Conservation (phyloP, 2,329 filamentous ascomycete species). For the Botrytis tulipae region DNA sequence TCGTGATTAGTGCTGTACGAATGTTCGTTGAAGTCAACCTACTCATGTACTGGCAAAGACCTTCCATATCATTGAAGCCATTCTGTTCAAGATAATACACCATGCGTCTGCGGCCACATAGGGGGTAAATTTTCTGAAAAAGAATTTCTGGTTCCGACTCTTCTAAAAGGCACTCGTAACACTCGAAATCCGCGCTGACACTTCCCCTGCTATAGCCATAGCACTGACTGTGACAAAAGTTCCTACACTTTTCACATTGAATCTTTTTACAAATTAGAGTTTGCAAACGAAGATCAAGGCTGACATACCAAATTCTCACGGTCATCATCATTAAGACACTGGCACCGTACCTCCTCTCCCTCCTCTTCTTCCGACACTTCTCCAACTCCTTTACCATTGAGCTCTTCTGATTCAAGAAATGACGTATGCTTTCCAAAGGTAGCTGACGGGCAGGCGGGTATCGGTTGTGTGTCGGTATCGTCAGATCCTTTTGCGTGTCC, state of each 20-base stretch:
- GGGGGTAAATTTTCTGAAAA: conserved; percentile 17
- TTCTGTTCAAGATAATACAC: conserved; percentile 24
- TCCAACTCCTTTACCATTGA: neutral
- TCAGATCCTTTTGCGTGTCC: neutral
- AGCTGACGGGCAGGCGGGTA: neutral
- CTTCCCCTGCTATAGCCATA: conserved; percentile 28
- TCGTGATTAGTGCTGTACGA: neutral
- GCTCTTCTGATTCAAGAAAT: neutral
- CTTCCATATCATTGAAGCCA: conserved; percentile 18
- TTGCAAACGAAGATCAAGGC: neutral
- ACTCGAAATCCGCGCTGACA: conserved; percentile 18
- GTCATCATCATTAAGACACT: conserved; percentile 1
- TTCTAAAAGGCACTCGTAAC: conserved; percentile 28
- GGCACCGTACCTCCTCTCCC: neutral
- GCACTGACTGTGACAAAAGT: conserved; percentile 28
- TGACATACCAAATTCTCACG: conserved; percentile 13
- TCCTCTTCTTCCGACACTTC: neutral
- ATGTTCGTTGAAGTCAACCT: neutral
- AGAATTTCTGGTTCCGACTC: neutral
- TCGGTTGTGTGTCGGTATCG: conserved; percentile 7
- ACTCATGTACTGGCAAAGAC: conserved; percentile 20
- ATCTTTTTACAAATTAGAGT: conserved; percentile 21
- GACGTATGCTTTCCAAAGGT: neutral
- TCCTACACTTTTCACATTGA: conserved; percentile 27
- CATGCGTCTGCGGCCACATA: conserved; percentile 25